Percentiles rank a stretch among this genome's conserved stretches.
Evolutionary conservation across 345 rosid species (phyloP).

Genomic region (Gossypium australe): DNA sequence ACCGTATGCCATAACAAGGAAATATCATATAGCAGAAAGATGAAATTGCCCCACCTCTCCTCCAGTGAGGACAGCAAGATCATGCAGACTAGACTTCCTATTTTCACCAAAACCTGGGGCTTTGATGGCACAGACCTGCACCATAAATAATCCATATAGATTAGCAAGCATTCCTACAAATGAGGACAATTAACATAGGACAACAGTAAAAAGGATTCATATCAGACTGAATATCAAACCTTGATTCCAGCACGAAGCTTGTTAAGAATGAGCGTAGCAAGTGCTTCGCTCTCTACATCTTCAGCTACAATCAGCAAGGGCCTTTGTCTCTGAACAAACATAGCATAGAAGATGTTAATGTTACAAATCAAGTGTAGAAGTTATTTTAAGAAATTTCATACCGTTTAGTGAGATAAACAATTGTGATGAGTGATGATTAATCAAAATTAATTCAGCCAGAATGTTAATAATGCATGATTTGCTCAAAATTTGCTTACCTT

Average conservation of each 20-base stretch:
- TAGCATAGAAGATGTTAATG: background rate
- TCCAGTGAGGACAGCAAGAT: slow-evolving; percentile 87
- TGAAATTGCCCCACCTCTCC: slow-evolving; percentile 47
- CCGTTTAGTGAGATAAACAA: background rate
- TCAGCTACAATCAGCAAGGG: slow-evolving; percentile 84
- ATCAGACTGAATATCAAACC: slow-evolving; percentile 28
- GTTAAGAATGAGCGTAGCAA: slow-evolving; percentile 79
- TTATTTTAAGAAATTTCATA: background rate
- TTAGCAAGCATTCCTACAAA: background rate
- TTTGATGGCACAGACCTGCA: slow-evolving; percentile 85
- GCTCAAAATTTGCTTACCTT: slow-evolving; percentile 42
- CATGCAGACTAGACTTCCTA: slow-evolving; percentile 76
- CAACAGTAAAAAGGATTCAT: background rate
- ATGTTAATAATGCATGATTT: background rate
- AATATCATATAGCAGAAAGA: slow-evolving; percentile 3
- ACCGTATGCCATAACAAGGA: background rate
- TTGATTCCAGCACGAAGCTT: slow-evolving; percentile 97
- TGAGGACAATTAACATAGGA: background rate
- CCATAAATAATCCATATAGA: slow-evolving; percentile 1
- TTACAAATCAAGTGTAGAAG: background rate
- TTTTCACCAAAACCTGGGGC: slow-evolving; percentile 99
- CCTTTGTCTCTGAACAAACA: slow-evolving; percentile 71
- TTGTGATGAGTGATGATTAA: background rate
- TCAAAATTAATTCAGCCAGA: background rate
- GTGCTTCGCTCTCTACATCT: slow-evolving; percentile 92